Evolutionary conservation across 371 early-diverging fungal species (phyloP), one percentile per base, ranked within the genome.

Genomic region (Apophysomyces ossiformis): DNA sequence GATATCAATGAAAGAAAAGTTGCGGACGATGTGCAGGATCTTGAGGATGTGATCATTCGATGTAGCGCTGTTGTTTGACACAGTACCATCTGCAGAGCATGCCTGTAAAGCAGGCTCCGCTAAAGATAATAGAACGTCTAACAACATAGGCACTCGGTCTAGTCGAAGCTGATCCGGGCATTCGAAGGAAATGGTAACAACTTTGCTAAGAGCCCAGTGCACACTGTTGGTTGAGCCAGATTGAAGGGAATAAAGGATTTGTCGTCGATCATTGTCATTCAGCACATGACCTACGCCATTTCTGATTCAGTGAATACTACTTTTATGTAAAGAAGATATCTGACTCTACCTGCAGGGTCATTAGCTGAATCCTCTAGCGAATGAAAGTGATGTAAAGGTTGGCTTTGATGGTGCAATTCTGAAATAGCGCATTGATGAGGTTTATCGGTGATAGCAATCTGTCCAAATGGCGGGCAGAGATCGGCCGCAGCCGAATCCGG

Each of bases 171-270:
- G 78, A 21, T 87, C 85, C 5, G 86, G 78, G 7, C 72, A 82
- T 57, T 85, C 85, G 61, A 78, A 85, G 0, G 94, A 93, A 5
- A 94, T 77, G n/a, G 88, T 86, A 36, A 94, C 82, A 21, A 96
- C 85, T 21, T 87, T 88, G 70, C 90, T 90, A 62, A 95, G 85
- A 0, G 95, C 95, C 93, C 94, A 93, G 70, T 96, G 95, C 5
- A 93, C 75, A 67, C 92, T 92, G 66, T 88, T 88, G 32, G 90
- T 84, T 9, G 92, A 83, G 6, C 74, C 75, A 7, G 94, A 95
- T 58, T 89, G 84, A 18, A 96, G 74, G 1, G 93, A 88, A 15
- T 92, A 78, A 7, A 91, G 70, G 11, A 94, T 76, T 37, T 90
- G 82, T 69, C 87, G 91, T 39, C 88, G 89, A 66, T 84, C 76